phyloP scores from a whole-genome alignment of 176 grass and related monocot species.

The Panicum miliaceum region DNA sequence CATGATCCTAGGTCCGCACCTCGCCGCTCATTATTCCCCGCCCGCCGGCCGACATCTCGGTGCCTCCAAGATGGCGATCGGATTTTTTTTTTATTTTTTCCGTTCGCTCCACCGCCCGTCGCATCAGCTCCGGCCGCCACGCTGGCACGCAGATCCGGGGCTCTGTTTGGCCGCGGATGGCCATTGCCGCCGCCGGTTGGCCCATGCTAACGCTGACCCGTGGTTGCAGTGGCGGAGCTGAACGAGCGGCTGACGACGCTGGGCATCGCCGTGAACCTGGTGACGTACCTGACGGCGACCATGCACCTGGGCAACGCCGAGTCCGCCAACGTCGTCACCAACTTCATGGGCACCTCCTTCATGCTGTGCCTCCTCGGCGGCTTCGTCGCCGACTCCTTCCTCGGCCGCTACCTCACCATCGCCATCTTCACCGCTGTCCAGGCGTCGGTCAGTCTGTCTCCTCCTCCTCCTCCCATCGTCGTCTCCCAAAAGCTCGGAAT shows the following conservation, averaged over 20 bases:
- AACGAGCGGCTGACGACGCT: constrained; percentile 89
- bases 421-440: constrained; percentile 87
- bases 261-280: constrained; percentile 87
- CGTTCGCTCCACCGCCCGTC: neutral
- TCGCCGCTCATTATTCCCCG: too few species aligned
- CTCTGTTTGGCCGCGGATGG: neutral
- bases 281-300: constrained; percentile 81
- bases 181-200: too few species aligned
- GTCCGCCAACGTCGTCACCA: constrained; percentile 85
- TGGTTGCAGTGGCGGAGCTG: constrained; percentile 68
- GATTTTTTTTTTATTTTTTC: neutral
- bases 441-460: constrained; percentile 51
- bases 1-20: constrained; percentile 79
- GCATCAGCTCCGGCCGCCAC: neutral
- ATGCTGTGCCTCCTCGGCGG: constrained; percentile 98
- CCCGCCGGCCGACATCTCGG: too few species aligned
- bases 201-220: neutral
- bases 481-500: neutral
- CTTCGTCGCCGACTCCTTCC: constrained; percentile 84
- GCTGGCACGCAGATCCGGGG: neutral
- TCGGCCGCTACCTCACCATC: constrained; percentile 93
- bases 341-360: constrained; percentile 99
- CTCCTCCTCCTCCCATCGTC: neutral
- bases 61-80: neutral
- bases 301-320: constrained; percentile 89